Conservation (phyloP, 2,329 filamentous ascomycete species). For the Claviceps sp. region DNA sequence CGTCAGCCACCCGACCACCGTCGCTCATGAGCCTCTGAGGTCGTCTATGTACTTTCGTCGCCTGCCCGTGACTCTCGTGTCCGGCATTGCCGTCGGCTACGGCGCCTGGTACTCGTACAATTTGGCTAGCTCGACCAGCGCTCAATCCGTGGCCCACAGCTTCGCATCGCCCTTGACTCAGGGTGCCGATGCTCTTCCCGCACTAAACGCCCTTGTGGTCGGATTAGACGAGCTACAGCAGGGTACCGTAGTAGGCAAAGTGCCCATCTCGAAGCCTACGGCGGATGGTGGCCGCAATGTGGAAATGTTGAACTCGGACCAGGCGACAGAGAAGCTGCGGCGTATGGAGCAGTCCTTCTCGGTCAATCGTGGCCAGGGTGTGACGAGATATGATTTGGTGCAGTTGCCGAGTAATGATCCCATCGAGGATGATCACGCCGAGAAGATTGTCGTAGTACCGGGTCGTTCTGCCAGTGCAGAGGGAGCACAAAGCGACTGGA, state of each 20-base stretch:
- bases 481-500: constrained; percentile 63
- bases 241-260: constrained; percentile 71
- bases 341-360: constrained; percentile 85
- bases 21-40: constrained; percentile 38
- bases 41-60: constrained; percentile 67
- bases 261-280: constrained; percentile 76
- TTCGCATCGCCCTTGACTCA: constrained; percentile 30
- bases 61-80: constrained; percentile 52
- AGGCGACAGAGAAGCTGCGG: constrained; percentile 80
- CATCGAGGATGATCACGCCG: constrained; percentile 95
- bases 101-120: constrained; percentile 66
- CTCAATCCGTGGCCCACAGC: constrained; percentile 24
- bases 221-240: constrained; percentile 86
- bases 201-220: constrained; percentile 66
- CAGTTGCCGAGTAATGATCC: constrained; percentile 94
- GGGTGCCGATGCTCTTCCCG: constrained; percentile 28
- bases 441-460: constrained; percentile 91
- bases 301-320: constrained; percentile 92
- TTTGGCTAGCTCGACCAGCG: constrained; percentile 19
- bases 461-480: constrained; percentile 30
- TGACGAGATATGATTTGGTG: constrained; percentile 87
- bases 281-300: constrained; percentile 75
- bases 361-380: constrained; percentile 78
- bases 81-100: constrained; percentile 55
- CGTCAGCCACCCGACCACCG: constrained; percentile 17